Evolutionary conservation across 768 basidiomycete species (phyloP).

Genomic region (Podaxis mareebaensis): DNA sequence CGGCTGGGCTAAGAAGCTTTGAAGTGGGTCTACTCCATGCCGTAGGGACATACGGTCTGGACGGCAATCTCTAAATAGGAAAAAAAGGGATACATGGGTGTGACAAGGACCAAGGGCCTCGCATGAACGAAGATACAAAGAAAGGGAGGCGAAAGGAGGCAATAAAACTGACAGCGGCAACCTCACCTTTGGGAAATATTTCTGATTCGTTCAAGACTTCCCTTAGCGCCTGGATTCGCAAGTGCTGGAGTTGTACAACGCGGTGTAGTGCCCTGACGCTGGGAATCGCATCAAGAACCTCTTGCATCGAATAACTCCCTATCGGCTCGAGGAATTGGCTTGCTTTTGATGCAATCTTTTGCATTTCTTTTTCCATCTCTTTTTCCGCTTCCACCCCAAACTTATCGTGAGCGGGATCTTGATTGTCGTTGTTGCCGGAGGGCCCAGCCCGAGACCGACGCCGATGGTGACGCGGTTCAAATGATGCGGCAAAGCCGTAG

Average conservation of each 20-base stretch:
- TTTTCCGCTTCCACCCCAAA: slow-evolving; percentile 7
- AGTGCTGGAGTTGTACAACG: slow-evolving; percentile 57
- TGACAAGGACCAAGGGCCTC: slow-evolving; percentile 1
- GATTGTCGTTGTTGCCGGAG: background rate
- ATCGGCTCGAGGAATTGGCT: slow-evolving; percentile 64
- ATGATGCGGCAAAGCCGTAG: slow-evolving; percentile 51
- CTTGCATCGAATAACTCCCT: slow-evolving; percentile 50
- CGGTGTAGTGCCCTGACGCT: slow-evolving; percentile 64
- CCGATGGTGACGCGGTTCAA: background rate
- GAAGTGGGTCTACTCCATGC: slow-evolving; percentile 2
- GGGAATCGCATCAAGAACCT: slow-evolving; percentile 50
- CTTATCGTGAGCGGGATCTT: background rate
- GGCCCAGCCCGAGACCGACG: background rate
- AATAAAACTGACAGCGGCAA: slow-evolving; percentile 4
- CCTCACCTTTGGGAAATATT: slow-evolving; percentile 66
- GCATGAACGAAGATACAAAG: background rate
- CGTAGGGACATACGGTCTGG: background rate
- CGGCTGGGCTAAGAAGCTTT: background rate
- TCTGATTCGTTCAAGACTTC: slow-evolving; percentile 56
- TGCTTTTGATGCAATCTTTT: slow-evolving; percentile 52
- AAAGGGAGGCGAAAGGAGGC: background rate
- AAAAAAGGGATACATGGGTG: background rate
- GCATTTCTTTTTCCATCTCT: slow-evolving; percentile 36
- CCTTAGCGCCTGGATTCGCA: slow-evolving; percentile 53
- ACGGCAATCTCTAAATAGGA: background rate